Evolutionary conservation across 805 yeast genomes (phyloP), one percentile per base, ranked within the genome.

Genomic region (Candida qinlingensis): DNA sequence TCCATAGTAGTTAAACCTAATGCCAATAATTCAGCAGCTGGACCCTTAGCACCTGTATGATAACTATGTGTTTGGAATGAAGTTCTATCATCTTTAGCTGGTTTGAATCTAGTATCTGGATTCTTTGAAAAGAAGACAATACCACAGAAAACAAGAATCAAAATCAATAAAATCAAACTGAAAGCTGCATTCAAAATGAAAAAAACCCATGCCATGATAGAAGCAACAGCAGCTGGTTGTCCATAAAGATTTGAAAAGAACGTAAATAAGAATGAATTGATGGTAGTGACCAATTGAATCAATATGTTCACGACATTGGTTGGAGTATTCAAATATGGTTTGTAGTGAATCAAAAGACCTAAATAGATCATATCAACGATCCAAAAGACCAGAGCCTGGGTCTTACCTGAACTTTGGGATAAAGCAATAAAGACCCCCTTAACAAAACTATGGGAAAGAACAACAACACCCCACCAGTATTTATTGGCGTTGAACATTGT

Each of bases 191-290:
- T 91, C 64, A 91, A 66, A 48, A 91, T 75, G 65, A 91, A 91
- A 69, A 87, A 91, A 2, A 91, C 75, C 81, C 96, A 85, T 1
- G 95, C 97, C 96, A 91, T 87, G 48, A 91, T 79, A 1, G 96
- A 83, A 11, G 83, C 72, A 10, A 87, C 97, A 7, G 79, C 77
- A 25, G 81, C 83, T 7, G 88, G 83, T 69, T 90, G 96, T 44
- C 84, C 82, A 68, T 87, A 89, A 53, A 91, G 70, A 60, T 85
- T 83, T 4, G 96, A 87, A 63, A 89, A 91, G 72, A 91, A 91
- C 54, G 87, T 63, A 71, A 88, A 91, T 53, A 91, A 74, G 66
- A 89, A 83, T 34, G 97, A 87, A 67, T 91, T 91, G 48, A 89
- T 54, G 6, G 88, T 78, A 34, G 77, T 79, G 28, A 91, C 90